Conservation (phyloP, 108 stramenopile genomes). For the Cyclotella choctawhatcheeana region DNA sequence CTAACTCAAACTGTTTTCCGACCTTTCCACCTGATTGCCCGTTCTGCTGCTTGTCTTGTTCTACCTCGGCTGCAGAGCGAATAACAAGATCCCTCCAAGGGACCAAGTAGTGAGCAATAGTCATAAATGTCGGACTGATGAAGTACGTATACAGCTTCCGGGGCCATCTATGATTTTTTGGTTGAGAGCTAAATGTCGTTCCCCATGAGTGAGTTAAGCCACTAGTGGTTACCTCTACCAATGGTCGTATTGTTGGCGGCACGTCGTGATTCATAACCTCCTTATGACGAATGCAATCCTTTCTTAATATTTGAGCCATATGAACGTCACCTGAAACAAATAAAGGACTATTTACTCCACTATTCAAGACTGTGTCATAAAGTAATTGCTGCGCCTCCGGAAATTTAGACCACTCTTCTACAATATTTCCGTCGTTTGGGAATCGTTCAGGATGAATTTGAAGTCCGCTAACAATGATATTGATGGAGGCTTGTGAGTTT, state of each 20-base stretch:
- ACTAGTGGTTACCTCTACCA: conserved; percentile 75
- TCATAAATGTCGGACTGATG: conserved; percentile 44
- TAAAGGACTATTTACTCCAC: conserved; percentile 62
- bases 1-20: conserved; percentile 68
- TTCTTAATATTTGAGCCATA: conserved; percentile 75
- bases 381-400: conserved; percentile 66
- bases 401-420: conserved; percentile 82
- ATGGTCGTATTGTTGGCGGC: conserved; percentile 35
- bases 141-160: conserved; percentile 40
- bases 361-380: conserved; percentile 69
- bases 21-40: conserved; percentile 18
- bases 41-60: conserved; percentile 41
- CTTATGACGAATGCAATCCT: conserved; percentile 51
- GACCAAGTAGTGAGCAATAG: conserved; percentile 48
- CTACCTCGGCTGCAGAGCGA: conserved; percentile 29
- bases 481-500: conserved; percentile 72
- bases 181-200: conserved; percentile 40
- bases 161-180: conserved; percentile 43
- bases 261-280: conserved; percentile 3
- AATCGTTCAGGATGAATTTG: conserved; percentile 73
- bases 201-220: conserved; percentile 90
- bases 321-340: conserved; percentile 83
- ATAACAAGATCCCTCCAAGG: conserved; percentile 60
- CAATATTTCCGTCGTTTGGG: conserved; percentile 58
- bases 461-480: conserved; percentile 77